Evolutionary conservation across 2,329 filamentous ascomycete species (phyloP).

Genomic region (Helminthosporium solani): DNA sequence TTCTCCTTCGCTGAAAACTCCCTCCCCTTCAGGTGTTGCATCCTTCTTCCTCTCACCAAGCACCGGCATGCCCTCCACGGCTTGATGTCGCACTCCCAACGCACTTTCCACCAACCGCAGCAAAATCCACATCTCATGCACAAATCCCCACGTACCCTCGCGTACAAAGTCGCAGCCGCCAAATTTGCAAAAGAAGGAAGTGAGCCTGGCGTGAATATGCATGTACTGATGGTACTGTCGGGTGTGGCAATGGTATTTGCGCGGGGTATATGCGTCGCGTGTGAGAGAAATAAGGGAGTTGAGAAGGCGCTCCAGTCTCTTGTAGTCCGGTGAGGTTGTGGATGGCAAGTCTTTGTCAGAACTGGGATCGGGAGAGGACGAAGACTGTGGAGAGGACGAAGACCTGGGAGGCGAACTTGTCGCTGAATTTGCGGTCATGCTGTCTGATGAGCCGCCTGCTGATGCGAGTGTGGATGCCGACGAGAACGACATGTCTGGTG

Average conservation of each 20-base stretch:
- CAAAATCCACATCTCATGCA: slow-evolving; percentile 3
- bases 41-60: neutral
- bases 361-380: neutral
- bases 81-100: slow-evolving; percentile 2
- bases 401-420: neutral
- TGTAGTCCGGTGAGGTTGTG: slow-evolving; percentile 3
- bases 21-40: neutral
- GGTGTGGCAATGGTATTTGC: neutral
- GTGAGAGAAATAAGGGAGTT: slow-evolving; percentile 3
- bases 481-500: slow-evolving; percentile 6
- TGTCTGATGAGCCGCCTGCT: neutral
- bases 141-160: slow-evolving; percentile 5
- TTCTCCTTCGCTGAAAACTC: neutral
- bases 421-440: neutral
- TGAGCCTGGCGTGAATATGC: slow-evolving; percentile 1
- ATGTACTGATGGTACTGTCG: neutral
- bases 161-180: slow-evolving; percentile 1
- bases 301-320: slow-evolving; percentile 4
- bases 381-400: neutral
- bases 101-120: slow-evolving; percentile 4
- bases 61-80: neutral
- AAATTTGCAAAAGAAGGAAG: slow-evolving; percentile 2
- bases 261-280: slow-evolving; percentile 2
- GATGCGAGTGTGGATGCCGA: slow-evolving; percentile 3
- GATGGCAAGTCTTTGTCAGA: neutral